Percentiles rank a stretch among this genome's conserved stretches.
These are phyloP conservation scores for Neonectria neomacrospora DNA, from an alignment of 2,329 filamentous ascomycete species.

Conservation along the genomic window DNA sequence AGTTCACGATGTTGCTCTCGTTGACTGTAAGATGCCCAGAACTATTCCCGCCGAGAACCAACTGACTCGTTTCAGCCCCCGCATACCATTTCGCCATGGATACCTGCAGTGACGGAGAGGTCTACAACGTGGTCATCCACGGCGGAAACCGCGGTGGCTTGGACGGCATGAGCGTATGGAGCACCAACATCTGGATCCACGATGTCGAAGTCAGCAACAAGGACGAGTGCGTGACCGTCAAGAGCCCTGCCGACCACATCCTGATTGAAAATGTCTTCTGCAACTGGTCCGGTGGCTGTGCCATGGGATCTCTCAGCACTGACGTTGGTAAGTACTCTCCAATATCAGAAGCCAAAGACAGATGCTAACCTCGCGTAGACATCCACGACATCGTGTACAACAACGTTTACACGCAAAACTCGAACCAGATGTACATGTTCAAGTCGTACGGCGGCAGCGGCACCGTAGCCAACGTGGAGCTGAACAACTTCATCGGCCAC, in stretches of 20 bases:
- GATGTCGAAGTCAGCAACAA: conserved; percentile 41
- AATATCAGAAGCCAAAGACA: no score
- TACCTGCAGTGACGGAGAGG: conserved; percentile 33
- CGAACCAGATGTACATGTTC: conserved; percentile 42
- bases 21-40: conserved; percentile 21
- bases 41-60: fast-evolving
- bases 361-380: neutral
- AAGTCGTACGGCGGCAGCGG: conserved; percentile 38
- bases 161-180: conserved; percentile 36
- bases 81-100: conserved; percentile 34
- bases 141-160: conserved; percentile 31
- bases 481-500: conserved; percentile 38
- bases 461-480: conserved; percentile 33
- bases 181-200: conserved; percentile 37
- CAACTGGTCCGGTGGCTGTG: conserved; percentile 38
- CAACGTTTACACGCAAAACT: conserved; percentile 37
- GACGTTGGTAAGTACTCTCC: conserved; percentile 19
- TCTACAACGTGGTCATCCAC: conserved; percentile 38
- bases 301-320: conserved; percentile 32
- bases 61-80: conserved; percentile 21
- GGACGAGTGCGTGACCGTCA: conserved; percentile 38
- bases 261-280: conserved; percentile 39
- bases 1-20: conserved; percentile 34
- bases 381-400: conserved; percentile 36
- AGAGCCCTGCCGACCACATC: conserved; percentile 36